phyloP scores from a whole-genome alignment of 345 rosid species.

The Nephelium lappaceum region DNA sequence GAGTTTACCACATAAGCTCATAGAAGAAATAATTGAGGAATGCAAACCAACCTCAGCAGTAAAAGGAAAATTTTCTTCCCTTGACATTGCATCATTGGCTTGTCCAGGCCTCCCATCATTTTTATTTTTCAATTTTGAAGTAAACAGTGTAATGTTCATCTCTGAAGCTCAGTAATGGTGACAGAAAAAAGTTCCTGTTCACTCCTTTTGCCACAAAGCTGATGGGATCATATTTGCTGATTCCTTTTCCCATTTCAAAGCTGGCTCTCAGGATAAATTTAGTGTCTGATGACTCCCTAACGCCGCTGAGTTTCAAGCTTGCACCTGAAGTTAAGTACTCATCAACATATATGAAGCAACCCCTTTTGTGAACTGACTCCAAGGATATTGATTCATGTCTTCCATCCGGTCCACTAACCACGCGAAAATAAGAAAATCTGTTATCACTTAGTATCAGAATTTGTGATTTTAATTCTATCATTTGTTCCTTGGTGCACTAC shows the following conservation, averaged over 20 bases:
- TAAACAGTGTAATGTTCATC: slow-evolving; percentile 54
- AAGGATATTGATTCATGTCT: slow-evolving; percentile 34
- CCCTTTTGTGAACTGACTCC: slow-evolving; percentile 33
- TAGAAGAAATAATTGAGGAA: too few relatives aligned
- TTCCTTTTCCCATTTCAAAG: slow-evolving; percentile 34
- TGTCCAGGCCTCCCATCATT: background rate
- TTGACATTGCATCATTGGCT: too few relatives aligned
- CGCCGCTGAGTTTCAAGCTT: slow-evolving; percentile 39
- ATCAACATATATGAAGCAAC: slow-evolving; percentile 38
- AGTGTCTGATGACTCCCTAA: background rate
- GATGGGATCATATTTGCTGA: slow-evolving; percentile 41
- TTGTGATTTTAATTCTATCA: slow-evolving; percentile 19
- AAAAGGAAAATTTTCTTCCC: background rate
- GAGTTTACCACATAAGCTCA: too few relatives aligned
- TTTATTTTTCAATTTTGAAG: slow-evolving; percentile 33
- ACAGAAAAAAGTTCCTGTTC: slow-evolving; percentile 39
- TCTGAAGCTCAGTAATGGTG: slow-evolving; percentile 45
- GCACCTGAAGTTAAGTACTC: slow-evolving; percentile 18
- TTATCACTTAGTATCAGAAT: background rate
- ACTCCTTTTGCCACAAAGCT: slow-evolving; percentile 50
- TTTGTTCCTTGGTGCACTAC: slow-evolving; percentile 36
- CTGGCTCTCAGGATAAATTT: slow-evolving; percentile 36
- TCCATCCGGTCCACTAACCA: slow-evolving; percentile 48
- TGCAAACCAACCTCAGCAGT: background rate
- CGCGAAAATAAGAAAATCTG: slow-evolving; percentile 27